phyloP scores from a whole-genome alignment of 2,329 filamentous ascomycete species.

The Aspergillus niger region DNA sequence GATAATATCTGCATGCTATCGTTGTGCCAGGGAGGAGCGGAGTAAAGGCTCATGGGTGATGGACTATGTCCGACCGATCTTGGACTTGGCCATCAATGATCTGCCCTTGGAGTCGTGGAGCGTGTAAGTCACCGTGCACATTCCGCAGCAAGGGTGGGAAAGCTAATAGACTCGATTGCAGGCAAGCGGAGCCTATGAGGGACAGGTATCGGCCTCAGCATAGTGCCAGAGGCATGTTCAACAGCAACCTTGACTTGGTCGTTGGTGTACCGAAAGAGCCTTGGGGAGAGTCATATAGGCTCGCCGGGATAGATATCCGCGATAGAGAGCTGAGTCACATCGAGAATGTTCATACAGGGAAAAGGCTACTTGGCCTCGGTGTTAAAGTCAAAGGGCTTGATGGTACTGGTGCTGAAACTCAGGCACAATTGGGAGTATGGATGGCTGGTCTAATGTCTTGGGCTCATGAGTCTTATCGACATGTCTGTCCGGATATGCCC shows the following conservation, averaged over 20 bases:
- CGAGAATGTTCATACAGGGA: conserved; percentile 9
- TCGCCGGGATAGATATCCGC: background rate
- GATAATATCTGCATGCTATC: background rate
- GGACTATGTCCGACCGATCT: conserved; percentile 5
- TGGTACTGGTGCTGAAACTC: conserved; percentile 7
- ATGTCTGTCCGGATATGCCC: too few relatives aligned
- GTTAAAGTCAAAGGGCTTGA: conserved; percentile 7
- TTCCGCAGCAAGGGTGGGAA: background rate
- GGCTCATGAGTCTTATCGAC: background rate
- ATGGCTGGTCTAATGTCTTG: conserved; percentile 11
- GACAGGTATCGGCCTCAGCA: conserved; percentile 7
- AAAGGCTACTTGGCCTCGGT: conserved; percentile 8
- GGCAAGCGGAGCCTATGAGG: conserved; percentile 8
- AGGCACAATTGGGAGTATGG: conserved; percentile 11
- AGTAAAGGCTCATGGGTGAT: conserved; percentile 15
- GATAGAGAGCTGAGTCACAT: conserved; percentile 5
- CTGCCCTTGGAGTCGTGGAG: conserved; percentile 13
- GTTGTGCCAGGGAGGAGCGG: background rate
- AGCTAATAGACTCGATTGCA: background rate
- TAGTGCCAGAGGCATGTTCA: conserved; percentile 1
- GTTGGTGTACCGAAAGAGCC: conserved; percentile 4
- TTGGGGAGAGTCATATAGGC: conserved; percentile 4
- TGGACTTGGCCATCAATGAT: conserved; percentile 4
- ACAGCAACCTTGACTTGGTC: conserved; percentile 7
- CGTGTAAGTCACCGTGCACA: conserved; percentile 4